Evolutionary conservation across 2,329 filamentous ascomycete genomes (phyloP).

Genomic region (Ustilaginoidea virens): DNA sequence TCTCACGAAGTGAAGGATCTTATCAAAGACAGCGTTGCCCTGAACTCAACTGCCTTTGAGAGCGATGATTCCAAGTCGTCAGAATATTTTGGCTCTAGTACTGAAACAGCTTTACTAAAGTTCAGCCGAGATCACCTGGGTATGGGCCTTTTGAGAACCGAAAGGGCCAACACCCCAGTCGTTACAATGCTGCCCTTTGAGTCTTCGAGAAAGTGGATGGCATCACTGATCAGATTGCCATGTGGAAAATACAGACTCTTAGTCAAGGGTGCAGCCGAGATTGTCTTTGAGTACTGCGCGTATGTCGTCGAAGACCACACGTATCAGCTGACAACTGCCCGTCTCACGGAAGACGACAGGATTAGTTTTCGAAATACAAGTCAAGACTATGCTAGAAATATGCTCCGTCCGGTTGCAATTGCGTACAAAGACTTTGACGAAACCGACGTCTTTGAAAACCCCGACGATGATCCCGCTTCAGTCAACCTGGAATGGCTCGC

Average conservation of each 20-base stretch:
- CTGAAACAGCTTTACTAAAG: slow-evolving; percentile 35
- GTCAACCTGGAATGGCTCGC: slow-evolving; percentile 21
- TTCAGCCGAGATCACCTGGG: slow-evolving; percentile 34
- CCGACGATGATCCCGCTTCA: slow-evolving; percentile 17
- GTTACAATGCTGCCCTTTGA: slow-evolving; percentile 38
- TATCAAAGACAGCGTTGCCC: slow-evolving; percentile 23
- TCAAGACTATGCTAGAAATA: slow-evolving; percentile 44
- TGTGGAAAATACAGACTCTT: slow-evolving; percentile 32
- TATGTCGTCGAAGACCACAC: slow-evolving; percentile 29
- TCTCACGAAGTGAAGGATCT: slow-evolving; percentile 19
- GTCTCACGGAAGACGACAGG: slow-evolving; percentile 17
- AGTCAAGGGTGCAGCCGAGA: slow-evolving; percentile 43
- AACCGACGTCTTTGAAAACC: slow-evolving; percentile 47
- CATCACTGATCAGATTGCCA: slow-evolving; percentile 31
- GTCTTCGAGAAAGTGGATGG: slow-evolving; percentile 40
- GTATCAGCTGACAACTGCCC: slow-evolving; percentile 12
- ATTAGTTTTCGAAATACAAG: slow-evolving; percentile 18
- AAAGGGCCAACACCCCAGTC: slow-evolving; percentile 28
- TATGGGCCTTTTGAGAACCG: slow-evolving; percentile 27
- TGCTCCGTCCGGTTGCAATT: slow-evolving; percentile 61
- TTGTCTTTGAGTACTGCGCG: slow-evolving; percentile 30
- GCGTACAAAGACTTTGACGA: slow-evolving; percentile 57
- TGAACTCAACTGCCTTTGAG: slow-evolving; percentile 40
- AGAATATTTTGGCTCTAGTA: slow-evolving; percentile 37
- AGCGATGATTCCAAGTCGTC: slow-evolving; percentile 20